These are phyloP conservation scores for Agrostemma githago DNA, from an alignment of 148 eudicot species.

Conservation along the genomic window DNA sequence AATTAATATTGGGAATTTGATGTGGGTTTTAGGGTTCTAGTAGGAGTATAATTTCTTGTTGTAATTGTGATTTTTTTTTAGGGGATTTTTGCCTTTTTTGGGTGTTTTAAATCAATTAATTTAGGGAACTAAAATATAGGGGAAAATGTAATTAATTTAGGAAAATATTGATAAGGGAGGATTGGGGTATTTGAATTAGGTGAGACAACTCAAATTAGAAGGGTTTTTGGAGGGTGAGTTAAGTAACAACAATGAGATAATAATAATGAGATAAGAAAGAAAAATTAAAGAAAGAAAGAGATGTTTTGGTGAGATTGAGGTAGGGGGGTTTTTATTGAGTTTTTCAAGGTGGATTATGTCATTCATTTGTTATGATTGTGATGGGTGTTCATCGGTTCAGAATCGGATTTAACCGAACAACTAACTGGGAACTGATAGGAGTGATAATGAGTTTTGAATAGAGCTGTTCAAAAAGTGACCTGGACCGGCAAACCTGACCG, in stretches of 20 bases:
- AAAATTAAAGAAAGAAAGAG: background rate
- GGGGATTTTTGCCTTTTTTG: background rate
- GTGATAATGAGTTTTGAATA: no score
- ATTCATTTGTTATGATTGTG: background rate
- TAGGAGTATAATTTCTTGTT: background rate
- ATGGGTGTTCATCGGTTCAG: no score
- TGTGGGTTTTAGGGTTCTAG: background rate
- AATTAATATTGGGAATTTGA: background rate
- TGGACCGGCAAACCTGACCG: no score
- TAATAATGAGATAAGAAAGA: constrained; percentile 3
- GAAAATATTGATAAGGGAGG: background rate
- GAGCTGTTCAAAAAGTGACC: no score
- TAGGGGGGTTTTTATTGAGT: constrained; percentile 13
- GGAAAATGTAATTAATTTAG: background rate
- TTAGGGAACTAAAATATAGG: background rate
- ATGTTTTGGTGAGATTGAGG: background rate
- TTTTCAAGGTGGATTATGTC: constrained; percentile 15
- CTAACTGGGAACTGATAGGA: no score
- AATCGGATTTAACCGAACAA: no score
- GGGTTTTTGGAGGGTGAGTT: background rate
- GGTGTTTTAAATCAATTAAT: background rate
- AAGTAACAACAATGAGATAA: constrained; percentile 1
- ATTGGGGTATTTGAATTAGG: background rate
- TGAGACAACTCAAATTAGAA: background rate
- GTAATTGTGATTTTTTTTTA: no score